phyloP scores from a whole-genome alignment of 2,329 filamentous ascomycete genomes.

The Dissoconium aciculare region DNA sequence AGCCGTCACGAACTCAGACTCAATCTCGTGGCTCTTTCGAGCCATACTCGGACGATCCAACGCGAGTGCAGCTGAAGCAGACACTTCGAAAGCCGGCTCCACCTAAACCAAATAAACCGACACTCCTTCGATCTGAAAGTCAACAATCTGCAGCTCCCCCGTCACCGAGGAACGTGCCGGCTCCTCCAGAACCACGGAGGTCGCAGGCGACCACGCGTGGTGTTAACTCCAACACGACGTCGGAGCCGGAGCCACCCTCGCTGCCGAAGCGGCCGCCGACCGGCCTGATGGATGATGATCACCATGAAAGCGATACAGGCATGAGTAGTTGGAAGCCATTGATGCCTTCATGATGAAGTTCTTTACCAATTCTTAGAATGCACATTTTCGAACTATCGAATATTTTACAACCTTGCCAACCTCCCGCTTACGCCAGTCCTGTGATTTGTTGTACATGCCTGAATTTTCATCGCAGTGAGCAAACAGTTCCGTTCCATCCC shows the following conservation, averaged over 20 bases:
- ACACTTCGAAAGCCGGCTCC: slow-evolving; percentile 23
- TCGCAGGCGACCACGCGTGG: slow-evolving; percentile 5
- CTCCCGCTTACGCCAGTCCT: too few relatives aligned
- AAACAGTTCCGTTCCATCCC: too few relatives aligned
- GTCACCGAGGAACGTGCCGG: slow-evolving; percentile 10
- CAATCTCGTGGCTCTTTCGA: slow-evolving; percentile 4
- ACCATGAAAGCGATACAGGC: slow-evolving; percentile 12
- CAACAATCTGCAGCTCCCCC: slow-evolving; percentile 10
- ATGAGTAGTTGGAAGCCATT: slow-evolving; percentile 21
- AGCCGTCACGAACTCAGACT: slow-evolving; percentile 3
- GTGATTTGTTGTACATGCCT: too few relatives aligned
- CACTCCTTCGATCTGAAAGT: slow-evolving; percentile 17
- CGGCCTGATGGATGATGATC: slow-evolving; percentile 19
- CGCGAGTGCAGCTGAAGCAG: slow-evolving; percentile 12
- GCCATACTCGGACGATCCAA: slow-evolving; percentile 4
- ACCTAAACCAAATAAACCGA: slow-evolving; percentile 23
- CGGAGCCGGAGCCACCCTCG: slow-evolving; percentile 12
- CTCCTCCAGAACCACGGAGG: slow-evolving; percentile 13
- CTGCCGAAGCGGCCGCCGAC: slow-evolving; percentile 15
- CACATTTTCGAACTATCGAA: too few relatives aligned
- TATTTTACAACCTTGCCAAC: too few relatives aligned
- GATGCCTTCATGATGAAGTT: too few relatives aligned
- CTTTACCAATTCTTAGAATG: too few relatives aligned
- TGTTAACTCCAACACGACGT: slow-evolving; percentile 5
- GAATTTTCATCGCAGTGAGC: too few relatives aligned